phyloP scores from a whole-genome alignment of 352 stramenopile genomes.

The Phytophthora sp. region DNA sequence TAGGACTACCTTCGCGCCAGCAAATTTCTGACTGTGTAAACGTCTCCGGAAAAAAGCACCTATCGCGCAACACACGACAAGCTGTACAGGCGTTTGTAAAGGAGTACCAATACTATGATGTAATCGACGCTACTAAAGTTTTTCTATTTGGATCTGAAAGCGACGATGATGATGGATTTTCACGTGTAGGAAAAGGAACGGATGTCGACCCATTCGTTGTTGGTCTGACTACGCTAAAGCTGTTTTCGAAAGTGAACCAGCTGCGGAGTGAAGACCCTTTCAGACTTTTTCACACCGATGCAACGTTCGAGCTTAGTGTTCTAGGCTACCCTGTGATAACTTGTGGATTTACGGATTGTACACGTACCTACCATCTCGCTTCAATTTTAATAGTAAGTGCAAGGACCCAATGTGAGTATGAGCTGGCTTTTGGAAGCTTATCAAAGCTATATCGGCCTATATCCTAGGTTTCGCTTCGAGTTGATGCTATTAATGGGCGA shows the following conservation, averaged over 20 bases:
- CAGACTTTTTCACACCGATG: conserved; percentile 10
- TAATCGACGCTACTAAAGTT: not conserved
- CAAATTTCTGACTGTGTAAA: conserved; percentile 4
- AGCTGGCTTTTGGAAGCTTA: not conserved
- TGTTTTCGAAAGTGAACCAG: conserved; percentile 5
- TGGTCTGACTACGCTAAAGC: not conserved
- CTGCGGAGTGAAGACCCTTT: not conserved
- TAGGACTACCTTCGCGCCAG: not conserved
- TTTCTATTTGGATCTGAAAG: not conserved
- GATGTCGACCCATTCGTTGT: conserved; percentile 5
- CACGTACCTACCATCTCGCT: not conserved
- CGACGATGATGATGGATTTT: conserved; percentile 6
- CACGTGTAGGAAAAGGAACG: not conserved
- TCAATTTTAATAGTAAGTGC: not conserved
- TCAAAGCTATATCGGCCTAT: not conserved
- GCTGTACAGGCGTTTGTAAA: not conserved
- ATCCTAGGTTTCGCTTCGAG: not conserved
- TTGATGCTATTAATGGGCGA: conserved; percentile 10
- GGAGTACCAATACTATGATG: conserved; percentile 7
- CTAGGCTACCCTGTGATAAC: conserved; percentile 14
- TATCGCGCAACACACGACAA: conserved; percentile 4
- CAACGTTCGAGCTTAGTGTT: not conserved
- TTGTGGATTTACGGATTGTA: conserved; percentile 11
- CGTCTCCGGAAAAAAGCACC: not conserved
- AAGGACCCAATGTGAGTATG: not conserved